Evolutionary conservation across 148 eudicot genomes (phyloP).

Genomic region (Rhododendron ovatum): DNA sequence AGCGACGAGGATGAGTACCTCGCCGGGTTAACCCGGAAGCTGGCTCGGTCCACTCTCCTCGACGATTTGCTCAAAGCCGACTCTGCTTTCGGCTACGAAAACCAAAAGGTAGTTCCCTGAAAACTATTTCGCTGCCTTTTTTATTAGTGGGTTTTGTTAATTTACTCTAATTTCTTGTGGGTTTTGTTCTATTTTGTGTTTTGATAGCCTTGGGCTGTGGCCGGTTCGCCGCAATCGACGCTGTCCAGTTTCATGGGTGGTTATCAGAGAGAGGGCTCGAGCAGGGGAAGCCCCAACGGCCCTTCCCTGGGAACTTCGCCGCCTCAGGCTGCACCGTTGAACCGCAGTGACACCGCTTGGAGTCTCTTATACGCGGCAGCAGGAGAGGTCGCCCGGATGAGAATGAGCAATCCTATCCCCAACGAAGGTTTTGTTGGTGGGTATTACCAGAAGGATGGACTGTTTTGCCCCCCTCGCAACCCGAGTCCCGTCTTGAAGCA

Average conservation of each 20-base stretch:
- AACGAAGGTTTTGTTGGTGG: constrained; percentile 23
- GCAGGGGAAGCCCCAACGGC: constrained; percentile 40
- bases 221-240: constrained; percentile 72
- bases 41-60: constrained; percentile 22
- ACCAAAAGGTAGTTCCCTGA: constrained; percentile 21
- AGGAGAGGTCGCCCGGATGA: constrained; percentile 55
- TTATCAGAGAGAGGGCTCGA: constrained; percentile 25
- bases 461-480: constrained; percentile 14
- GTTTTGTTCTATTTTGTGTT: not conserved
- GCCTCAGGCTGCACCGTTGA: not conserved
- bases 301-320: constrained; percentile 28
- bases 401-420: constrained; percentile 15
- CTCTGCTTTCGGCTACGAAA: constrained; percentile 1
- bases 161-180: not conserved
- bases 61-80: constrained; percentile 17
- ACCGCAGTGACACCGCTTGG: constrained; percentile 20
- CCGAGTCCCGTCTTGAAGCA: constrained; percentile 3
- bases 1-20: constrained; percentile 53
- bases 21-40: constrained; percentile 30
- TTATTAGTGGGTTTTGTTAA: not conserved
- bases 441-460: constrained; percentile 26
- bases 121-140: not conserved
- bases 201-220: constrained; percentile 12
- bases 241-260: constrained; percentile 28
- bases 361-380: constrained; percentile 53